Conservation (phyloP, 352 stramenopile genomes). For the Phytophthora melonis region DNA sequence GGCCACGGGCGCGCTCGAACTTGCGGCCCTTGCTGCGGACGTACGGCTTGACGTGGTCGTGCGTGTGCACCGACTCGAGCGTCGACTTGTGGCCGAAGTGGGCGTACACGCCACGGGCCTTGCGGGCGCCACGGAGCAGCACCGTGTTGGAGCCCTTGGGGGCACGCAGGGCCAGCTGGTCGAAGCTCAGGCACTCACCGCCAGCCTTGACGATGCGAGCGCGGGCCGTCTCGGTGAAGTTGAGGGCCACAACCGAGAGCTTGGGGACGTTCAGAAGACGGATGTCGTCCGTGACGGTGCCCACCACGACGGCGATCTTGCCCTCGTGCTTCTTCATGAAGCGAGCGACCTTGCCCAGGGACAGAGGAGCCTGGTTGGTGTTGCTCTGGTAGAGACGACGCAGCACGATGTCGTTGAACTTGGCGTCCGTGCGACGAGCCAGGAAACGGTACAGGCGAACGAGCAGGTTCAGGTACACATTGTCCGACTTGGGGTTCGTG, state of each 20-base stretch:
- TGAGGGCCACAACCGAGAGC: conserved; percentile 96
- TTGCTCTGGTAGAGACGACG: conserved; percentile 99
- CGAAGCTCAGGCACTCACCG: conserved; percentile 99
- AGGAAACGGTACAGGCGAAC: conserved; percentile 98
- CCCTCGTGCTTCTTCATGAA: conserved; percentile 99
- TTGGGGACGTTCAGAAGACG: conserved; percentile 97
- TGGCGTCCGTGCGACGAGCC: conserved; percentile 97
- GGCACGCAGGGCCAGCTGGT: conserved; percentile 98
- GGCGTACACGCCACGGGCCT: conserved; percentile 96
- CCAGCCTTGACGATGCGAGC: conserved; percentile 98
- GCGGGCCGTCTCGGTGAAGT: conserved; percentile 98
- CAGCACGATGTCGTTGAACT: conserved; percentile 98
- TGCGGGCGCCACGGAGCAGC: conserved; percentile 98
- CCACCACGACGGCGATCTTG: conserved; percentile 99
- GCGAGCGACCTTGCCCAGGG: conserved; percentile 94
- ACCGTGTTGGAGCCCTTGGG: conserved; percentile 99
- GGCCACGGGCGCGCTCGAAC: conserved; percentile 99
- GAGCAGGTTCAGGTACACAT: conserved; percentile 99
- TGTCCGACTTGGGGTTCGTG: conserved; percentile 98
- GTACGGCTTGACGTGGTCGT: conserved; percentile 99
- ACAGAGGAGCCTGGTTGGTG: conserved; percentile 98
- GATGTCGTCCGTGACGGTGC: conserved; percentile 99
- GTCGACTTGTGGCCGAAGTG: conserved; percentile 99
- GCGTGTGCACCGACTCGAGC: conserved; percentile 98
- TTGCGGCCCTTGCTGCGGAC: conserved; percentile 99